Conservation (phyloP, 2,329 filamentous ascomycete species). For the Scorias spongiosa region DNA sequence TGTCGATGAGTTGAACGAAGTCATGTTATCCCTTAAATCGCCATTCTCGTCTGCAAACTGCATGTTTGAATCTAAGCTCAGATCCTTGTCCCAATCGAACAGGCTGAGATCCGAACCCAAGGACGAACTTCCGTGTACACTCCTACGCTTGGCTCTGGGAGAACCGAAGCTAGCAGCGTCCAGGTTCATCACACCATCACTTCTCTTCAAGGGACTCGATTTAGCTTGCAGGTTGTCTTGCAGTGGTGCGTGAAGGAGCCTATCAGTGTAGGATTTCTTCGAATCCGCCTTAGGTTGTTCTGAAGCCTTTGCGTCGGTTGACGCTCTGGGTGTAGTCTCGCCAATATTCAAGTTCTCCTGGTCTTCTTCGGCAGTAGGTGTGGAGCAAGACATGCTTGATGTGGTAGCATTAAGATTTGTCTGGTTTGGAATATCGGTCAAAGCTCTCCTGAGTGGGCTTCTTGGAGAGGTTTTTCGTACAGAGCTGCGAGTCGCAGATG, state of each 20-base stretch:
- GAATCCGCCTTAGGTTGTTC: slow-evolving; percentile 34
- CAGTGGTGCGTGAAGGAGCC: slow-evolving; percentile 21
- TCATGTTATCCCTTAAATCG: slow-evolving; percentile 7
- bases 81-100: slow-evolving; percentile 46
- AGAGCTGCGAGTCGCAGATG: slow-evolving; percentile 20
- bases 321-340: slow-evolving; percentile 10
- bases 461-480: slow-evolving; percentile 60
- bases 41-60: neutral
- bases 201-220: slow-evolving; percentile 79
- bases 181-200: slow-evolving; percentile 76
- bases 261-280: slow-evolving; percentile 32
- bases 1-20: slow-evolving; percentile 23
- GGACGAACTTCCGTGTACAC: slow-evolving; percentile 60
- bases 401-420: slow-evolving; percentile 46
- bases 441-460: slow-evolving; percentile 65
- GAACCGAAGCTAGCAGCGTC: slow-evolving; percentile 66
- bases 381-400: slow-evolving; percentile 27
- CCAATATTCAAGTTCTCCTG: slow-evolving; percentile 20
- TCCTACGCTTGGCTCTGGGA: slow-evolving; percentile 67
- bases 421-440: slow-evolving; percentile 54
- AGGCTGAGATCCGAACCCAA: slow-evolving; percentile 54
- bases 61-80: neutral
- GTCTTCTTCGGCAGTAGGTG: slow-evolving; percentile 32
- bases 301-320: slow-evolving; percentile 19
- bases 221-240: slow-evolving; percentile 33